Percentiles rank a stretch among this genome's conserved stretches.
phyloP scores from a whole-genome alignment of 305 asterid species.

The Fraxinus nigra region DNA sequence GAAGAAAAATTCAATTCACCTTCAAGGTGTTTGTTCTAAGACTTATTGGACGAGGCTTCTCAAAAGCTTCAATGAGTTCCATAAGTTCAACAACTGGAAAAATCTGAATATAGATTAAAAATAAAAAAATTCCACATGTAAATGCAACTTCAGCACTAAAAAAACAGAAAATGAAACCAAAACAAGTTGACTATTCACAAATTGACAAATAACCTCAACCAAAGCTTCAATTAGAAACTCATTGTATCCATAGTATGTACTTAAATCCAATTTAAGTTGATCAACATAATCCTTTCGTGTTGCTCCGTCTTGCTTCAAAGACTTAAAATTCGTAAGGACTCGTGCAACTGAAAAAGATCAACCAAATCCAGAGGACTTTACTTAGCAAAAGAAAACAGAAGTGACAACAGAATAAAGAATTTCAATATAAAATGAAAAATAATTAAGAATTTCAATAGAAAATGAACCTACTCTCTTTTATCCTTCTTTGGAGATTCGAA shows the following conservation, averaged over 20 bases:
- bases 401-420: neutral
- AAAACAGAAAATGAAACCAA: neutral
- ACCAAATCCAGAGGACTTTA: neutral
- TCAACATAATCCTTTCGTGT: slow-evolving; percentile 72
- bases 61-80: slow-evolving; percentile 95
- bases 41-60: slow-evolving; percentile 89
- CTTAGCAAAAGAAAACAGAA: slow-evolving; percentile 4
- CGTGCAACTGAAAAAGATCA: slow-evolving; percentile 58
- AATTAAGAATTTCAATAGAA: neutral
- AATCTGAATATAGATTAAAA: slow-evolving; percentile 44
- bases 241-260: slow-evolving; percentile 84
- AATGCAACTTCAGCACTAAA: slow-evolving; percentile 2
- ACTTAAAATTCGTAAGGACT: slow-evolving; percentile 69
- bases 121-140: slow-evolving; percentile 21
- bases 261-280: slow-evolving; percentile 67
- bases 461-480: slow-evolving; percentile 62
- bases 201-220: slow-evolving; percentile 60
- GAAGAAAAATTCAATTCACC: slow-evolving; percentile 33
- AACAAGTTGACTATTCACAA: slow-evolving; percentile 5
- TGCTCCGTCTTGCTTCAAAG: slow-evolving; percentile 73
- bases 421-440: neutral
- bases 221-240: slow-evolving; percentile 65
- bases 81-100: slow-evolving; percentile 80
- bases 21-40: slow-evolving; percentile 83
- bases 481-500: slow-evolving; percentile 72